Evolutionary conservation across 108 stramenopile species (phyloP).

Genomic region (Seminavis robusta): DNA sequence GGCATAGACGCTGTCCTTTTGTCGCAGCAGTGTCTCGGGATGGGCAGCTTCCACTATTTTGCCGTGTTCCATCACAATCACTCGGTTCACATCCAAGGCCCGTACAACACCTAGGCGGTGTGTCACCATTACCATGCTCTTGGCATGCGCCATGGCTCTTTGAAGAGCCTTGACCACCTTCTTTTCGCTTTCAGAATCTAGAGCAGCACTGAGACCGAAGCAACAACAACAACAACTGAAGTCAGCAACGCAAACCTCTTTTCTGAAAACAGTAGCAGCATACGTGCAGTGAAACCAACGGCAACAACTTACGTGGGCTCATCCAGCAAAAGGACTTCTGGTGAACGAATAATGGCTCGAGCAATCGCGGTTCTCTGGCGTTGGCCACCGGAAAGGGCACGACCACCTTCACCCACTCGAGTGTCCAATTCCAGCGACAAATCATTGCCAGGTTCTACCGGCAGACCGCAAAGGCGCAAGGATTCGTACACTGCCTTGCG

Average conservation of each 20-base stretch:
- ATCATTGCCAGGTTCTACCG: conserved; percentile 66
- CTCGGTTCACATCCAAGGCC: conserved; percentile 80
- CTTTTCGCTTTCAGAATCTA: conserved; percentile 80
- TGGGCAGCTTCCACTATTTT: conserved; percentile 88
- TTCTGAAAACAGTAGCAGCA: background rate
- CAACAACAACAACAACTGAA: background rate
- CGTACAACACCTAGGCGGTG: conserved; percentile 85
- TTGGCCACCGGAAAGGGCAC: conserved; percentile 90
- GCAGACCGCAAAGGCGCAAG: conserved; percentile 58
- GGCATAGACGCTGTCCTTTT: conserved; percentile 59
- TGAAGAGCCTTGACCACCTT: conserved; percentile 66
- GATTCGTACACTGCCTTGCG: conserved; percentile 50
- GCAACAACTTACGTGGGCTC: conserved; percentile 64
- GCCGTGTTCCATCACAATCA: conserved; percentile 89
- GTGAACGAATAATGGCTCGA: conserved; percentile 82
- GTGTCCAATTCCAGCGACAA: conserved; percentile 85
- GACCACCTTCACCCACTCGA: conserved; percentile 89
- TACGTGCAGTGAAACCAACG: background rate
- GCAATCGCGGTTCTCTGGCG: conserved; percentile 91
- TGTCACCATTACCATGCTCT: conserved; percentile 88
- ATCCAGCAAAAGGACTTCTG: conserved; percentile 85
- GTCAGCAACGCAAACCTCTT: background rate
- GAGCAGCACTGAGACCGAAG: conserved; percentile 48
- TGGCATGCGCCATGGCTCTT: conserved; percentile 53
- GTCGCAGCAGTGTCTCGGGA: conserved; percentile 80